A percentile compares a stretch with the other conserved stretches of the same genome.
These are phyloP conservation scores for Parathielavia appendiculata DNA, from an alignment of 495 filamentous ascomycete species.

Conservation along the genomic window DNA sequence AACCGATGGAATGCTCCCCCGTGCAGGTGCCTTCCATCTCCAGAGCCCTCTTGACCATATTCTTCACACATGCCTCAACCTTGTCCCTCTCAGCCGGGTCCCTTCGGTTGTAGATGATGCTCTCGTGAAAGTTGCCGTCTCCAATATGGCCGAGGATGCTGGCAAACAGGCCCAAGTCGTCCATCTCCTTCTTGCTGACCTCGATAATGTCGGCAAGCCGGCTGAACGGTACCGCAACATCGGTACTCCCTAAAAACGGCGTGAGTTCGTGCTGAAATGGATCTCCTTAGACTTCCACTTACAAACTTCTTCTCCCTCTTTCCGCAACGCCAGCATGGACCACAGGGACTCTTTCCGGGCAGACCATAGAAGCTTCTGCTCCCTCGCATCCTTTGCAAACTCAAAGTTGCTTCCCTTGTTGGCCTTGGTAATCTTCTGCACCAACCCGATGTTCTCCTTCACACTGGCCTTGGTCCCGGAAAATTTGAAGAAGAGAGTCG, in stretches of 20 bases:
- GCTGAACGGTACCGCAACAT: constrained; percentile 85
- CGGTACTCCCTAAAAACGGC: constrained; percentile 55
- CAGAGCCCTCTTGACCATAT: constrained; percentile 81
- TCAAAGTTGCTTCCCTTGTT: constrained; percentile 65
- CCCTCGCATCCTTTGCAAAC: constrained; percentile 62
- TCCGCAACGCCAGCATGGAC: constrained; percentile 66
- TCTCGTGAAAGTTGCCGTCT: constrained; percentile 89
- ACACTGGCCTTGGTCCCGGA: constrained; percentile 66
- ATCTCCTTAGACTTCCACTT: constrained; percentile 20
- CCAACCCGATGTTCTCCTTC: constrained; percentile 59
- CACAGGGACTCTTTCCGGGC: constrained; percentile 71
- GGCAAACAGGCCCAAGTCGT: constrained; percentile 76
- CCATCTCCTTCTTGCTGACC: constrained; percentile 82
- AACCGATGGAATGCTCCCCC: constrained; percentile 83
- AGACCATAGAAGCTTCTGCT: constrained; percentile 68
- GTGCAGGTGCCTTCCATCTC: constrained; percentile 95
- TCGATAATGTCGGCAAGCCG: constrained; percentile 86
- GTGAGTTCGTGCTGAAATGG: constrained; percentile 1
- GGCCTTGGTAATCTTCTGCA: constrained; percentile 58
- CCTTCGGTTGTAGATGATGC: constrained; percentile 73
- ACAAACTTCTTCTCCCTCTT: constrained; percentile 57
- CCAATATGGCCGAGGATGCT: constrained; percentile 80
- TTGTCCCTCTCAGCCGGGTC: constrained; percentile 62
- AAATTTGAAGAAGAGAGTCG: constrained; percentile 84
- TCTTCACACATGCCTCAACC: constrained; percentile 74